Percentiles rank a stretch among this genome's conserved stretches.
These are phyloP conservation scores for Aspergillus proliferans DNA, from an alignment of 2,329 filamentous ascomycete species.

Conservation along the genomic window DNA sequence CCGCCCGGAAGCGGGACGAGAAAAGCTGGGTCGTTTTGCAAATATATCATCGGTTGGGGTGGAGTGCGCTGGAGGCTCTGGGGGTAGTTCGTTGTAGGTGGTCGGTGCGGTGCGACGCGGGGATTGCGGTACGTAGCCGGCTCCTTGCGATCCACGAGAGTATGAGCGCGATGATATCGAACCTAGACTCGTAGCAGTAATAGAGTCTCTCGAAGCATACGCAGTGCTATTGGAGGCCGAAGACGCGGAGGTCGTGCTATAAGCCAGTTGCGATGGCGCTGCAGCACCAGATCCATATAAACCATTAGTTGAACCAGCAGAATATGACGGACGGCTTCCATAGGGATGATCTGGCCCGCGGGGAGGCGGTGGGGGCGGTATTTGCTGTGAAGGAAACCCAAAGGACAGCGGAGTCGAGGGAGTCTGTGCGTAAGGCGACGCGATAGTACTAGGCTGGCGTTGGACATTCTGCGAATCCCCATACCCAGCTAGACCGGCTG, in stretches of 20 bases:
- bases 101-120: slow-evolving; percentile 13
- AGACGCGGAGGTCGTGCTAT: slow-evolving; percentile 17
- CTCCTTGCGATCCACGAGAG: slow-evolving; percentile 15
- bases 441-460: slow-evolving; percentile 23
- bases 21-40: slow-evolving; percentile 20
- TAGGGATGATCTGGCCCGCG: slow-evolving; percentile 34
- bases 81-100: slow-evolving; percentile 26
- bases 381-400: slow-evolving; percentile 23
- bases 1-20: slow-evolving; percentile 29
- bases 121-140: slow-evolving; percentile 19
- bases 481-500: slow-evolving; percentile 24
- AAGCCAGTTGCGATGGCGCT: slow-evolving; percentile 20
- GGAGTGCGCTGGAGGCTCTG: slow-evolving; percentile 28
- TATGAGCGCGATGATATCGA: slow-evolving; percentile 18
- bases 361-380: slow-evolving; percentile 34
- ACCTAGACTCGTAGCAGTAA: slow-evolving; percentile 9
- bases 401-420: slow-evolving; percentile 29
- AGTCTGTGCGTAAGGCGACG: slow-evolving; percentile 20
- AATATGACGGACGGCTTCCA: slow-evolving; percentile 27
- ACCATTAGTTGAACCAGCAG: slow-evolving; percentile 15
- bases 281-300: slow-evolving; percentile 17
- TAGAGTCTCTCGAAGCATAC: slow-evolving; percentile 20
- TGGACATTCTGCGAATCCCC: slow-evolving; percentile 25
- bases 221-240: slow-evolving; percentile 12
- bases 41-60: slow-evolving; percentile 20